Base-by-base conservation (phyloP, 192 early-diverging fungal species). In the Physocladia obscura region DNA sequence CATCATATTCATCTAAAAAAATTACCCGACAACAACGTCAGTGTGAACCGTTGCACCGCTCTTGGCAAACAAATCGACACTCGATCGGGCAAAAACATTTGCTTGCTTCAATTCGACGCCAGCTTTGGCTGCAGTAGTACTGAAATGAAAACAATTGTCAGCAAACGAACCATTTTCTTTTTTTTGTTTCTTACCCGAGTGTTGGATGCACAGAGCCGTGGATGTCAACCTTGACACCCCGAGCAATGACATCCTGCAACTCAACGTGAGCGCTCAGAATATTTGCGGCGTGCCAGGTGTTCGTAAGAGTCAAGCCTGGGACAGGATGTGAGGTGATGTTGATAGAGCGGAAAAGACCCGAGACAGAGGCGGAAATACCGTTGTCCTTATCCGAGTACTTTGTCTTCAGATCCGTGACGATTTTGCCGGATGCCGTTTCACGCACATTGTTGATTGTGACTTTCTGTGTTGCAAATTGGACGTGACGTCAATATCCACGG, bases 41-140 rank as follows among this genome's bases (percentile, higher is more conserved):
- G 90, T 90, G 47, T 82, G 89, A 67, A 97, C 86, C 65, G 86
- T 92, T 67, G 94, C 95, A 69, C 93, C 94, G 38, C 22, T 68
- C 37, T 68, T 68, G 85, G 92, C 93, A 88, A 98, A 92, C 48
- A 97, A 87, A 77, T 99, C 96, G 71, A 99, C 70, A 75, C 87
- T 86, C 60, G 91, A 81, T 71, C 92, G 88, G 37, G 94, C 89
- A 82, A 94, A 92, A 73, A 97, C 75, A 76, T 93, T 91, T 58
- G 91, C 91, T 86, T 99, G 93, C 89, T 97, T 95, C 89, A 97
- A 95, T 74, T 90, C 91, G 67, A 92, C 82, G 71, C 91, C 93
- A 71, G 90, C 81, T 76, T 89, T 92, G 69, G 86, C 88, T 70
- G 80, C 85, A 82, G 91, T 93, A 73, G 87, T 84, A 71, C 91